Base-by-base conservation (phyloP, 768 basidiomycete species). In the Xerocomellus chrysenteron region DNA sequence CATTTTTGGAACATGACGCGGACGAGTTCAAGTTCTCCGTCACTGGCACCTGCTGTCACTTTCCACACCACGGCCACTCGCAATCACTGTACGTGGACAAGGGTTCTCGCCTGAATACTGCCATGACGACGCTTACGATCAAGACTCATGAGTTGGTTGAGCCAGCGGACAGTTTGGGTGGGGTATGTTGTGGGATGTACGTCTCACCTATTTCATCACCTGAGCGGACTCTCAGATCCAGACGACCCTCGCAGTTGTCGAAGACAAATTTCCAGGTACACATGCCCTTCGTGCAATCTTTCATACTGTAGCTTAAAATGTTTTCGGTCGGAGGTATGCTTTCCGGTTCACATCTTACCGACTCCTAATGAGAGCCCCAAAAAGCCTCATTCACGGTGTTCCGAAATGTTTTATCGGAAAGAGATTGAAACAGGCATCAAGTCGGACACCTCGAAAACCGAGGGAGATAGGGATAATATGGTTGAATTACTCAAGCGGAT, bases 301-400 rank as follows among this genome's bases (percentile, higher is more conserved):
- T 80, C 81, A 0, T 94, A 94, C 64, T 94, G 92, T 73, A 89
- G 89, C 28, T 69, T 93, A 32, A 74, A 76, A 12, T 94, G 92
- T 72, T 94, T 91, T 74, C 83, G 86, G 43, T 87, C 87, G 30
- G 76, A 82, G 72, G 88, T 88, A 70, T 58, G 80, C 68, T 30
- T 54, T 53, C 19, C 7, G 9, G 40, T 42, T 48, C 49, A 17
- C 36, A 9, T 49, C n/a, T 40, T 17, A 2, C 12, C 21, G 50
- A 11, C 4, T 4, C 37, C 52, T 51, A 45, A 61, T 28, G 49
- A 39, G 11, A 10, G 11, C n/a, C 50, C 13, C 12, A 16, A 52
- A 39, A 56, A 69, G 90, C 66, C 74, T 47, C 92, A 94, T 70
- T 75, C 78, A 3, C 79, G 82, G 68, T 94, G 92, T 74, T 92